Evolutionary conservation across 148 eudicot genomes (phyloP).

Genomic region (Cornus kousa): DNA sequence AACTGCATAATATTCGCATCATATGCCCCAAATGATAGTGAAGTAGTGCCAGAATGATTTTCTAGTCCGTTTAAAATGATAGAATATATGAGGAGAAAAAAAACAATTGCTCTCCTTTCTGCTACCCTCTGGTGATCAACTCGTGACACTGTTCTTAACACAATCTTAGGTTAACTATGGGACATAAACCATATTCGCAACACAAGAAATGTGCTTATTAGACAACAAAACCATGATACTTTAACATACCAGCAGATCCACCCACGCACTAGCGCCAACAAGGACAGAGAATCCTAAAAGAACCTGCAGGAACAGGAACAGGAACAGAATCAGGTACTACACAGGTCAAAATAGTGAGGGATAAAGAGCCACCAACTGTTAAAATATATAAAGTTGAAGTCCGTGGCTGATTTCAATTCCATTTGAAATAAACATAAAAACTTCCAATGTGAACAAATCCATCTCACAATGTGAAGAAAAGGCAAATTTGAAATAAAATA

Average conservation of each 20-base stretch:
- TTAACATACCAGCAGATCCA: slow-evolving; percentile 71
- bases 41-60: not conserved
- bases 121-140: not conserved
- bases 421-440: not conserved
- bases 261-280: slow-evolving; percentile 97
- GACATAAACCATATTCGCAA: not conserved
- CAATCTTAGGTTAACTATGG: not conserved
- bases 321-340: not conserved
- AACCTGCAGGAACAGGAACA: slow-evolving; percentile 46
- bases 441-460: not conserved
- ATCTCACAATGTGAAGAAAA: not conserved
- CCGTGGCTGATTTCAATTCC: not conserved
- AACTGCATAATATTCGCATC: not conserved
- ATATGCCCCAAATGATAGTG: not conserved
- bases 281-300: slow-evolving; percentile 83
- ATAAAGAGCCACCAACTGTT: not conserved
- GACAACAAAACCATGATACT: not conserved
- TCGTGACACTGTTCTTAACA: not conserved
- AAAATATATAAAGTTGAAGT: not conserved
- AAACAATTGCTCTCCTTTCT: not conserved
- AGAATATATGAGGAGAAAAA: not conserved
- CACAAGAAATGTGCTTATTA: not conserved
- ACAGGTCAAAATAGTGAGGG: not conserved
- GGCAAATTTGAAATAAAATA: not conserved
- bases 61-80: not conserved